Evolutionary conservation across 2,329 filamentous ascomycete species (phyloP), one percentile per base, ranked within the genome.

Genomic region (Diplodia seriata): DNA sequence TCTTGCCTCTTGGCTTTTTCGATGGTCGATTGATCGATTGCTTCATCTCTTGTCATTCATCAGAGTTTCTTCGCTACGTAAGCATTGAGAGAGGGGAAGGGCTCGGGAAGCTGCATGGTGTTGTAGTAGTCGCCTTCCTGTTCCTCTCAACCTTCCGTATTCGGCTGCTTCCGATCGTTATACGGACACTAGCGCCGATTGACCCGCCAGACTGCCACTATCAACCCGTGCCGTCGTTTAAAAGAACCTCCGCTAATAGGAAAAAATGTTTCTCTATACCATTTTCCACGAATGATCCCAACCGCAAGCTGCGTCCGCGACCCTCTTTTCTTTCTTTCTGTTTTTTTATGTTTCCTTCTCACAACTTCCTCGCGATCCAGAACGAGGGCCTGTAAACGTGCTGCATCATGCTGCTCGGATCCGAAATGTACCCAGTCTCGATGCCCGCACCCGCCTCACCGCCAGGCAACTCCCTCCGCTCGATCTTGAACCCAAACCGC

Each of bases 391-490:
- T 84, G 78, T 98, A 99, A 6, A 87, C 85, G 68, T 90, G 95
- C 76, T 91, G 90, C 73, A 97, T 81, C 92, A 99, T 95, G 75
- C 93, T 97, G 64, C 88, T 82, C 15, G 85, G 81, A 75, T 98
- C 92, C 73, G 93, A 91, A 57, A 98, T 95, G 76, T 99, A 99
- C 8, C 93, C 93, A 14, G 91, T 89, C 69, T 86, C 82, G n/a
- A 89, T 80, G 11, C 31, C 47, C 15, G 20, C 11, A 7, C 26
- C 51, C 29, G 5, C 14, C 3, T 14, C 50, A 5, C 26, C 14
- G 9, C 50, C 85, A 1, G 82, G 82, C 8, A 74, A 72, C 76
- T 90, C 83, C 61, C 85, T 84, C 71, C 82, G 84, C 74, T 92
- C 88, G 7, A 99, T 81, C 5, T 82, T 82, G 75, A 99, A 99